Percentiles rank a stretch among this genome's conserved stretches.
Evolutionary conservation across 2,329 filamentous ascomycete species (phyloP).

Genomic region (Claviceps purpurea): DNA sequence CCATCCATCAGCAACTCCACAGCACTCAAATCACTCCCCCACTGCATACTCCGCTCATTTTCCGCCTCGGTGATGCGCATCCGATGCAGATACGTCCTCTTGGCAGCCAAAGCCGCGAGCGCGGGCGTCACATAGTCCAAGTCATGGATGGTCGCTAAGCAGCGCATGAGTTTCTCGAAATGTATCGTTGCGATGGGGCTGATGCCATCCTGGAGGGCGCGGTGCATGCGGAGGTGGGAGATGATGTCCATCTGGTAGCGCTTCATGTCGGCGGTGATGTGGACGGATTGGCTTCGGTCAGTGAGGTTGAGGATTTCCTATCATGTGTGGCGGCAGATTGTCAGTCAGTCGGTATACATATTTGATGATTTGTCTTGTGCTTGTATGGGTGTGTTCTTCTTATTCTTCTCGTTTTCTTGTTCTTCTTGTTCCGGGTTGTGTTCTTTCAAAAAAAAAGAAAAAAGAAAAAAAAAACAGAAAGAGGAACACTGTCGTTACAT

Average conservation of each 20-base stretch:
- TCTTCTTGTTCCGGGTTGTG: neutral
- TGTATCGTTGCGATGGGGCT: slow-evolving; percentile 68
- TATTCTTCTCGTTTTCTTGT: neutral
- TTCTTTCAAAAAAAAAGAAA: neutral
- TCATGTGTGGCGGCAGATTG: neutral
- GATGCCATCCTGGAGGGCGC: slow-evolving; percentile 67
- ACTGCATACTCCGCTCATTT: slow-evolving; percentile 79
- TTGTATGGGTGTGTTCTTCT: neutral
- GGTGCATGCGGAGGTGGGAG: slow-evolving; percentile 75
- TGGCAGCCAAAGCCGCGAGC: slow-evolving; percentile 66
- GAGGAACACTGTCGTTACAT: slow-evolving; percentile 9
- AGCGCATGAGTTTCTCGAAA: slow-evolving; percentile 54
- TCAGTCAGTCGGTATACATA: neutral
- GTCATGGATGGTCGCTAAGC: slow-evolving; percentile 69
- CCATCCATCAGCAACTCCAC: slow-evolving; percentile 53
- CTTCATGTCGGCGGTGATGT: slow-evolving; percentile 60
- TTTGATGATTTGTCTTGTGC: neutral
- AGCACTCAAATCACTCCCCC: slow-evolving; percentile 67
- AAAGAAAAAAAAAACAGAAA: too few relatives aligned
- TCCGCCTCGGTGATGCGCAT: slow-evolving; percentile 55
- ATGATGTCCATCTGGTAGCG: slow-evolving; percentile 82
- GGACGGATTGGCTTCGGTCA: slow-evolving; percentile 42
- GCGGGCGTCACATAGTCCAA: slow-evolving; percentile 73
- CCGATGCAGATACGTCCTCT: slow-evolving; percentile 80
- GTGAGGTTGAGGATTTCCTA: slow-evolving; percentile 48